Evolutionary conservation across 768 basidiomycete genomes (phyloP).

Genomic region (Xerocomus spinulosus): DNA sequence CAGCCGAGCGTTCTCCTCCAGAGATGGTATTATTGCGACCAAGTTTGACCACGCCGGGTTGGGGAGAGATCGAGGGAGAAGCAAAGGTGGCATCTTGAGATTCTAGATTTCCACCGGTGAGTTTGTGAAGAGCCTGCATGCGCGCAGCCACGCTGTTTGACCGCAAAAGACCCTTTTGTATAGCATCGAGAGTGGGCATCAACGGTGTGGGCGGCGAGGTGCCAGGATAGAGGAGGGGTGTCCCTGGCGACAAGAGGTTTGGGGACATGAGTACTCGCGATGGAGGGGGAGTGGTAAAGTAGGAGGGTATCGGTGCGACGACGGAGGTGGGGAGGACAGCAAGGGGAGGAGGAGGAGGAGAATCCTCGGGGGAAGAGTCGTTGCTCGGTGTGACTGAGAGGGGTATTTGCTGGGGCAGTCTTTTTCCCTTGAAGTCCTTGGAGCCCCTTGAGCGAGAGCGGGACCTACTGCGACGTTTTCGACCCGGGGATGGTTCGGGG

Average conservation of each 20-base stretch:
- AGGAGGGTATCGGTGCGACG: constrained; percentile 55
- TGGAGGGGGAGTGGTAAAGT: constrained; percentile 39
- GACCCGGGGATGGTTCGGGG: constrained; percentile 40
- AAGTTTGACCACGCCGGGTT: constrained; percentile 45
- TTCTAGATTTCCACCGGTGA: constrained; percentile 68
- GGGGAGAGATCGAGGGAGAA: constrained; percentile 45
- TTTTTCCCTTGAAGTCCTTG: constrained; percentile 67
- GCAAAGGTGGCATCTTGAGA: constrained; percentile 51
- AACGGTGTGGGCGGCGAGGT: constrained; percentile 58
- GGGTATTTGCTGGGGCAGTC: constrained; percentile 43
- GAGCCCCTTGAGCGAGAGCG: constrained; percentile 58
- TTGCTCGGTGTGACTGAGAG: constrained; percentile 43
- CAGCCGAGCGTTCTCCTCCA: constrained; percentile 73
- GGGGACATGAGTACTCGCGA: constrained; percentile 41
- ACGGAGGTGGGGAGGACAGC: constrained; percentile 27
- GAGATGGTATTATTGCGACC: constrained; percentile 77
- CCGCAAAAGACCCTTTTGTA: constrained; percentile 75
- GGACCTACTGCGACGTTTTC: constrained; percentile 70
- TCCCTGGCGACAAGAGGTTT: constrained; percentile 50
- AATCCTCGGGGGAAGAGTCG: constrained; percentile 71
- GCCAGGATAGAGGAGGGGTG: constrained; percentile 57
- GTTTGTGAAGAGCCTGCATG: constrained; percentile 75
- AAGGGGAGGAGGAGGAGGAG: constrained; percentile 27
- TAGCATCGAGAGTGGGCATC: constrained; percentile 71
- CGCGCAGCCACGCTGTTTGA: constrained; percentile 88